Base-by-base conservation (phyloP, 2,329 filamentous ascomycete species). In the Eurotiales sp. region DNA sequence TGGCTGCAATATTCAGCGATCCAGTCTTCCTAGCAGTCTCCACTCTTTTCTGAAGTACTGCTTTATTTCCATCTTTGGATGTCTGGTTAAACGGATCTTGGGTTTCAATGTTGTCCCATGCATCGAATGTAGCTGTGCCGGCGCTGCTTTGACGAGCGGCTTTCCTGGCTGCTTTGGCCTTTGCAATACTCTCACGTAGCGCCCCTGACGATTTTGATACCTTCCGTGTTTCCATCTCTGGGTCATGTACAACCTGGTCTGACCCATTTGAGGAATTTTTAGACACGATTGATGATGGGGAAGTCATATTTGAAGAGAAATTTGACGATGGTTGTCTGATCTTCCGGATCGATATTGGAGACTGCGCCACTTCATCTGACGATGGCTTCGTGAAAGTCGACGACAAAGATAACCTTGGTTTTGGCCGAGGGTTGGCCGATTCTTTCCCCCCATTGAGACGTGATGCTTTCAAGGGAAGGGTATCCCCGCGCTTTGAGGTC, bases 141-240 rank as follows among this genome's bases (percentile, higher is more conserved):
- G 61, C 53, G 17, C 57, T 64, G 53, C 63, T 70, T 50, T 63
- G 62, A 47, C 56, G 64, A 4, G 68, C 66, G 10, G 81, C 84
- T 55, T 83, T 81, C 51, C 83, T 86, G 2, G 90, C 88, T 2
- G 90, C 90, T 64, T 92, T 95, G 1, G 93, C 92, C 61, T 91
- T 92, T 32, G 91, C 90, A 56, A 97, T 96, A 49, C 93, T 91
- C 46, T 96, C 90, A 29, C 93, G 83, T 12, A 99, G 72, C 0
- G 90, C 85, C 14, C 81, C 76, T 0, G 92, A 96, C 0, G 90
- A 90, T 60, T 88, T 93, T 5, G 74, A 70, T 1, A 68, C 67
- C 52, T 74, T 79, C 30, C 69, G 65, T 12, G 68, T 62, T 52
- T 73, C 70, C 19, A 47, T 46, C 40, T 66, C 64, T 23, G 63